phyloP scores from a whole-genome alignment of 176 grass and related monocot genomes.

The Carex parvula region DNA sequence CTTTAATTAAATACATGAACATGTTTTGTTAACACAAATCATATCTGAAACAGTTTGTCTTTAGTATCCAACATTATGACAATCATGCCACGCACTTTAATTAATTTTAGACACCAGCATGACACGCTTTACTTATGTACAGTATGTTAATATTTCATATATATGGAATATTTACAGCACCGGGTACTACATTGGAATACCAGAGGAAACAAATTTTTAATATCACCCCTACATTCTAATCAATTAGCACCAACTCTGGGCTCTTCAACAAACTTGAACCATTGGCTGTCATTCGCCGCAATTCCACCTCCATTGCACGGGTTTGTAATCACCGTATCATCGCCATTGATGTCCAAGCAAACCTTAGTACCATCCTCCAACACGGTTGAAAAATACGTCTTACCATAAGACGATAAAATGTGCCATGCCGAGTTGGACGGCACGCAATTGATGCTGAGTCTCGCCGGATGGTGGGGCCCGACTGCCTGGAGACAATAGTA shows the following conservation, averaged over 20 bases:
- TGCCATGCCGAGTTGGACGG: conserved; percentile 30
- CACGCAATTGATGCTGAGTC: conserved; percentile 30
- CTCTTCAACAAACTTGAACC: conserved; percentile 31
- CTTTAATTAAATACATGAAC: background rate
- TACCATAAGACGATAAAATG: background rate
- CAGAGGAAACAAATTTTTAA: background rate
- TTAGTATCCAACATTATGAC: background rate
- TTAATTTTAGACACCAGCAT: background rate
- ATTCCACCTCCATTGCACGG: conserved; percentile 14
- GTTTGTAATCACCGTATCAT: conserved; percentile 24
- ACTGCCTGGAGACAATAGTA: conserved; percentile 34
- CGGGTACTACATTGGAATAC: background rate
- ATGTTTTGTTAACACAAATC: background rate
- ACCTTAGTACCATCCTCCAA: conserved; percentile 29
- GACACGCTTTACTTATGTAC: too few relatives aligned
- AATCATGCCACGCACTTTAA: background rate
- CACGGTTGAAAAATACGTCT: conserved; percentile 28
- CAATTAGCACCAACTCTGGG: background rate
- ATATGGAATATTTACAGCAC: background rate
- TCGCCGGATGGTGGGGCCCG: conserved; percentile 11
- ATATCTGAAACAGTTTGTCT: background rate
- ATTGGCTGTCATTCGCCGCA: conserved; percentile 29
- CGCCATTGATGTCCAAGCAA: conserved; percentile 29
- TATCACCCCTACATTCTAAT: background rate
- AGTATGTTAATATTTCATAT: background rate